Conservation (phyloP, 208 protist genomes). For the Tritrichomonas musculus region DNA sequence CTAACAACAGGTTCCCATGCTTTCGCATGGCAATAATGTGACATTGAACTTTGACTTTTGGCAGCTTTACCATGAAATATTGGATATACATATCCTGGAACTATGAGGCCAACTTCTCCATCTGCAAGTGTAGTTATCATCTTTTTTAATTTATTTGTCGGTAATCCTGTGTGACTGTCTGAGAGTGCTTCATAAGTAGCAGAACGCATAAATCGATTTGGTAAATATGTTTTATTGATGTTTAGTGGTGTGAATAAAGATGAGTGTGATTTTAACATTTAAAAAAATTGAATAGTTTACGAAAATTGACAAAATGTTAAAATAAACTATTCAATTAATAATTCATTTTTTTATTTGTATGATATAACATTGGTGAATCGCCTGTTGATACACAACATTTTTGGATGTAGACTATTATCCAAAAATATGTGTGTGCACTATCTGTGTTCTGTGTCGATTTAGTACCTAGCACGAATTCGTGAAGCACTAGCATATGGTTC, state of each 20-base stretch:
- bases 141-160: neutral
- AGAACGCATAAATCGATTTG: neutral
- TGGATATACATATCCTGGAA: conserved; percentile 11
- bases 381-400: too few relatives aligned
- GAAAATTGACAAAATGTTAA: too few relatives aligned
- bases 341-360: too few relatives aligned
- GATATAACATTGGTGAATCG: too few relatives aligned
- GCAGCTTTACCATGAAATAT: neutral
- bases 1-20: neutral
- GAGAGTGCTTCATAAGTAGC: neutral
- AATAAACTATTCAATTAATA: too few relatives aligned
- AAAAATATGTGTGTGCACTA: too few relatives aligned
- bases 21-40: neutral
- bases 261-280: too few relatives aligned
- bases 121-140: neutral
- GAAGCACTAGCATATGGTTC: too few relatives aligned
- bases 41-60: neutral
- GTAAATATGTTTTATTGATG: neutral
- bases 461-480: too few relatives aligned
- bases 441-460: too few relatives aligned
- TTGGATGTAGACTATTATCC: too few relatives aligned
- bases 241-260: neutral
- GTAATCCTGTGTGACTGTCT: neutral
- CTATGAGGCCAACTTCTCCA: neutral
- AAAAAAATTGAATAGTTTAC: too few relatives aligned